These are phyloP conservation scores for Didymella keratinophila DNA, from an alignment of 2,329 filamentous ascomycete genomes.

Conservation along the genomic window DNA sequence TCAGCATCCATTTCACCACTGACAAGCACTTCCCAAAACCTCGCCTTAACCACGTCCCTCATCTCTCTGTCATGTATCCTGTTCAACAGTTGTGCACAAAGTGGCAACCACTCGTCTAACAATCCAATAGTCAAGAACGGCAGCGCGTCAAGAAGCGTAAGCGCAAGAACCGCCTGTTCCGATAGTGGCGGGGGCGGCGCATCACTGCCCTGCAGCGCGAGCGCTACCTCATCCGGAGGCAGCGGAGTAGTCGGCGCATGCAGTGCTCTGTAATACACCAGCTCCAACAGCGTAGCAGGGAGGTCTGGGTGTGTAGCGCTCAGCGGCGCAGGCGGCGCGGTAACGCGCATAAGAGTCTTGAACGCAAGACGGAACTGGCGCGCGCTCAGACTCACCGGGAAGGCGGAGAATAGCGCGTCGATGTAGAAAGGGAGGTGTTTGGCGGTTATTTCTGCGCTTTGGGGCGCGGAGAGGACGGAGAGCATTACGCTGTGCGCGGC, in stretches of 20 bases:
- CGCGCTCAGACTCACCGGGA: conserved; percentile 78
- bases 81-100: conserved; percentile 73
- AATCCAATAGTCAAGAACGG: conserved; percentile 74
- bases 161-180: conserved; percentile 77
- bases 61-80: conserved; percentile 68
- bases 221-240: conserved; percentile 50
- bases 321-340: conserved; percentile 79
- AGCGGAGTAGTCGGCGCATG: conserved; percentile 59
- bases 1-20: conserved; percentile 90
- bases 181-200: conserved; percentile 61
- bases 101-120: conserved; percentile 81
- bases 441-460: conserved; percentile 74
- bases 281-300: conserved; percentile 81
- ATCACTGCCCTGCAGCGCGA: conserved; percentile 48
- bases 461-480: conserved; percentile 79
- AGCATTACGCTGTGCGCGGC: conserved; percentile 84
- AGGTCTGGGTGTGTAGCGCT: conserved; percentile 76
- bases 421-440: conserved; percentile 83
- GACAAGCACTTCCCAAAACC: conserved; percentile 81
- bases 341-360: conserved; percentile 81
- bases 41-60: conserved; percentile 69
- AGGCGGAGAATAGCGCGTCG: conserved; percentile 78
- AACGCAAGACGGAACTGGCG: conserved; percentile 90
- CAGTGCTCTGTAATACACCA: conserved; percentile 72
- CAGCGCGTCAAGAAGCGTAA: conserved; percentile 81